A percentile compares a stretch with the other conserved stretches of the same genome.
phyloP scores from a whole-genome alignment of 2,329 filamentous ascomycete species.

The Cercospora zeae-maydis region DNA sequence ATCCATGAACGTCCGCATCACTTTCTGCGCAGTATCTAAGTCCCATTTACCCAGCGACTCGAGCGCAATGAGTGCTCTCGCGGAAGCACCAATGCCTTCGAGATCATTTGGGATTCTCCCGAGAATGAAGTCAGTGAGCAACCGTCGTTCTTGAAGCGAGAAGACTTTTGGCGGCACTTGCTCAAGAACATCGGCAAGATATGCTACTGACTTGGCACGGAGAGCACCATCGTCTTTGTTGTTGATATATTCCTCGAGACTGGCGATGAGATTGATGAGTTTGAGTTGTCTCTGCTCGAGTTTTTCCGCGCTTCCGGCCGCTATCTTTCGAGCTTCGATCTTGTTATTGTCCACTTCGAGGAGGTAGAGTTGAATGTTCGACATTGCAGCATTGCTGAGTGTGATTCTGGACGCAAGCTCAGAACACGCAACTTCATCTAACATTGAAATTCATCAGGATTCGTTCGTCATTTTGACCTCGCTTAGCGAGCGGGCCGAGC shows the following conservation, averaged over 20 bases:
- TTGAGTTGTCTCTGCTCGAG: slow-evolving; percentile 59
- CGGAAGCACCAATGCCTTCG: slow-evolving; percentile 54
- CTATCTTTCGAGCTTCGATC: slow-evolving; percentile 44
- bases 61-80: slow-evolving; percentile 57
- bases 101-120: slow-evolving; percentile 59
- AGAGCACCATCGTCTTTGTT: slow-evolving; percentile 57
- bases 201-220: slow-evolving; percentile 55
- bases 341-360: slow-evolving; percentile 49
- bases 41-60: slow-evolving; percentile 60
- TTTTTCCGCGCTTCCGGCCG: slow-evolving; percentile 44
- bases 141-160: slow-evolving; percentile 57
- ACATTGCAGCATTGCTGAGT: slow-evolving; percentile 41
- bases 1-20: slow-evolving; percentile 49
- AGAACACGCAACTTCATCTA: neutral
- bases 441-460: neutral
- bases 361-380: slow-evolving; percentile 52
- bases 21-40: slow-evolving; percentile 51
- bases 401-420: neutral
- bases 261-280: slow-evolving; percentile 60
- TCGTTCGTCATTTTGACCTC: slow-evolving; percentile 3
- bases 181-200: slow-evolving; percentile 50
- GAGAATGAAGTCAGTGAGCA: slow-evolving; percentile 62
- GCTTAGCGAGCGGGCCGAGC: neutral
- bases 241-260: slow-evolving; percentile 64
- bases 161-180: slow-evolving; percentile 54